These are phyloP conservation scores for Ophiosphaerella korrae DNA, from an alignment of 2,329 filamentous ascomycete genomes.

Conservation along the genomic window DNA sequence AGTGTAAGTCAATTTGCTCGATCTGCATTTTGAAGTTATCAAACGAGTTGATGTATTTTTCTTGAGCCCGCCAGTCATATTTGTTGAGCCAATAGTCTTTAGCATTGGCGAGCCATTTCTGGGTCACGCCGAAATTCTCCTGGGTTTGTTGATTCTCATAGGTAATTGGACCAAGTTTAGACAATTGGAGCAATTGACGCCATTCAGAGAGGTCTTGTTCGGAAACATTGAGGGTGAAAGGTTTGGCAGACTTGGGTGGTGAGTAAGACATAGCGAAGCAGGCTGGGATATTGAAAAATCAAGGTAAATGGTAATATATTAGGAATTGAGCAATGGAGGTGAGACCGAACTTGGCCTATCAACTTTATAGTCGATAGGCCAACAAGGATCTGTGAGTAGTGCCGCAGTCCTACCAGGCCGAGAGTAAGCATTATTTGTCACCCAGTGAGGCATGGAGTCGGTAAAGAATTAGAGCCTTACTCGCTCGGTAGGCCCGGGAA, in stretches of 20 bases:
- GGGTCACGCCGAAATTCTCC: conserved; percentile 38
- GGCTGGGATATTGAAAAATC: too few species aligned
- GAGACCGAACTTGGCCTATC: too few species aligned
- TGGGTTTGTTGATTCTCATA: conserved; percentile 26
- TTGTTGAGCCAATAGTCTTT: conserved; percentile 47
- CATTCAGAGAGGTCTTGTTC: conserved; percentile 42
- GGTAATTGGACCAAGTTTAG: conserved; percentile 38
- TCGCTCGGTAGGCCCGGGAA: too few species aligned
- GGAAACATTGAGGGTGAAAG: conserved; percentile 40
- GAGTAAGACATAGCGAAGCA: conserved; percentile 37
- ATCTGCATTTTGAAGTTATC: conserved; percentile 58
- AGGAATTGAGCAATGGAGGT: too few species aligned
- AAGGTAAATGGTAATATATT: too few species aligned
- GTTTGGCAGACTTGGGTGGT: conserved; percentile 34
- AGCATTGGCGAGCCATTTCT: conserved; percentile 41
- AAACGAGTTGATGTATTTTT: conserved; percentile 56
- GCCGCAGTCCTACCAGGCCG: too few species aligned
- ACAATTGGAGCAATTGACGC: conserved; percentile 44
- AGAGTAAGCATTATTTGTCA: too few species aligned
- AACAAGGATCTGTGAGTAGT: too few species aligned
- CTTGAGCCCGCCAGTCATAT: conserved; percentile 46
- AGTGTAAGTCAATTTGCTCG: conserved; percentile 57
- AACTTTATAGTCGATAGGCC: too few species aligned
- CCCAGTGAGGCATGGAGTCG: too few species aligned
- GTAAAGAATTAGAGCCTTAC: too few species aligned